phyloP scores from a whole-genome alignment of 805 yeast species.

The Kodamaea jinghongensis region DNA sequence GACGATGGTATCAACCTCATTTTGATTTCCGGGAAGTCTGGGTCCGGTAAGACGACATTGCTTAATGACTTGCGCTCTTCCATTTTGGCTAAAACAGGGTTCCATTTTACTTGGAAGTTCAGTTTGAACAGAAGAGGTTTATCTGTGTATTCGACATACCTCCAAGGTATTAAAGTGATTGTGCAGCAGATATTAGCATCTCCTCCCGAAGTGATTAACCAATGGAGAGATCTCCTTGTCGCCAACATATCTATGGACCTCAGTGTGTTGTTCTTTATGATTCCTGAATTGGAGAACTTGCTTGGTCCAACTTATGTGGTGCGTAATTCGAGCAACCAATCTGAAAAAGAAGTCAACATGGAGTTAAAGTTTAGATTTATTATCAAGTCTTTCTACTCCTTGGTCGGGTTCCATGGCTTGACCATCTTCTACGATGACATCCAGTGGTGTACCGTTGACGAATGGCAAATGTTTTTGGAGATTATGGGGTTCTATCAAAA shows the following conservation, averaged over 20 bases:
- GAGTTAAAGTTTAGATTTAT: slow-evolving; percentile 43
- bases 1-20: slow-evolving; percentile 19
- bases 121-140: slow-evolving; percentile 24
- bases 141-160: slow-evolving; percentile 34
- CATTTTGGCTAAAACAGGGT: slow-evolving; percentile 29
- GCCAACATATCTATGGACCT: slow-evolving; percentile 41
- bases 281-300: slow-evolving; percentile 45
- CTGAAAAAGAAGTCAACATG: slow-evolving; percentile 20
- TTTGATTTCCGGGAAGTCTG: slow-evolving; percentile 41
- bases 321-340: slow-evolving; percentile 9
- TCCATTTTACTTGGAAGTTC: slow-evolving; percentile 32
- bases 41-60: slow-evolving; percentile 46
- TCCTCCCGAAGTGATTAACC: slow-evolving; percentile 29
- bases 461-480: slow-evolving; percentile 29
- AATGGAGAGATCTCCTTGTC: slow-evolving; percentile 42
- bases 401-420: slow-evolving; percentile 42
- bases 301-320: slow-evolving; percentile 41
- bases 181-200: slow-evolving; percentile 42
- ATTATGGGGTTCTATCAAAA: slow-evolving; percentile 18
- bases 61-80: slow-evolving; percentile 36
- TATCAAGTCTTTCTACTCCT: slow-evolving; percentile 40
- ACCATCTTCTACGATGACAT: slow-evolving; percentile 47
- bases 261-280: slow-evolving; percentile 35
- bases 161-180: slow-evolving; percentile 37
- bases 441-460: slow-evolving; percentile 40